phyloP scores from a whole-genome alignment of 2,329 filamentous ascomycete genomes.

The Mycosphaerelloides madeirae region DNA sequence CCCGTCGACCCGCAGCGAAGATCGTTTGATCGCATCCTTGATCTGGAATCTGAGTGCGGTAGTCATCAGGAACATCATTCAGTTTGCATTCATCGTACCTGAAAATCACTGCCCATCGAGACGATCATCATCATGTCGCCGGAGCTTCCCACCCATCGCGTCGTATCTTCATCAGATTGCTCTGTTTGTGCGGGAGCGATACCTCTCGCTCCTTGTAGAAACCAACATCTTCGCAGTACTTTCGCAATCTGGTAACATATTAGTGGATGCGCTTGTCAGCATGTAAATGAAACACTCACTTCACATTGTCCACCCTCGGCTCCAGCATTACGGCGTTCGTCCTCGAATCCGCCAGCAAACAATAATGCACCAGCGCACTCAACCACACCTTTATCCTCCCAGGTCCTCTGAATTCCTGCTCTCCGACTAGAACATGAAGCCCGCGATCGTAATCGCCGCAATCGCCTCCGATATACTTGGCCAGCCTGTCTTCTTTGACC shows the following conservation, averaged over 20 bases:
- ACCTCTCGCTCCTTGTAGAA: constrained; percentile 86
- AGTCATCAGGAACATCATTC: no score
- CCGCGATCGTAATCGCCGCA: constrained; percentile 85
- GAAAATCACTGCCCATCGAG: no score
- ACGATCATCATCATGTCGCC: constrained; percentile 18
- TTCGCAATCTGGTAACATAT: constrained; percentile 54
- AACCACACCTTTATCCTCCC: constrained; percentile 75
- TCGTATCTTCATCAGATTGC: constrained; percentile 74
- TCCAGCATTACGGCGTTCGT: constrained; percentile 83
- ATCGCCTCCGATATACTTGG: constrained; percentile 59
- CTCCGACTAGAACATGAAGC: constrained; percentile 81
- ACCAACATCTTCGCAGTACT: constrained; percentile 66
- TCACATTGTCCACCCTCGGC: constrained; percentile 83
- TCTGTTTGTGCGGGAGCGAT: constrained; percentile 85
- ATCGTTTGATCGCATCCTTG: no score
- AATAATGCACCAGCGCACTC: constrained; percentile 81
- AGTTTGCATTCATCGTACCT: no score
- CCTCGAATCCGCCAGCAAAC: constrained; percentile 68
- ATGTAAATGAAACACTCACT: constrained; percentile 49
- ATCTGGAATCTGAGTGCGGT: no score
- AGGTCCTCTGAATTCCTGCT: constrained; percentile 83
- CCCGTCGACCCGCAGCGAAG: no score
- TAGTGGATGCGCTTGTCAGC: constrained; percentile 1
- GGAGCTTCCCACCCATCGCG: constrained; percentile 77
- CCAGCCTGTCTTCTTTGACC: constrained; percentile 86